Evolutionary conservation across 805 yeast species (phyloP).

Genomic region (Yarrowia divulgata): DNA sequence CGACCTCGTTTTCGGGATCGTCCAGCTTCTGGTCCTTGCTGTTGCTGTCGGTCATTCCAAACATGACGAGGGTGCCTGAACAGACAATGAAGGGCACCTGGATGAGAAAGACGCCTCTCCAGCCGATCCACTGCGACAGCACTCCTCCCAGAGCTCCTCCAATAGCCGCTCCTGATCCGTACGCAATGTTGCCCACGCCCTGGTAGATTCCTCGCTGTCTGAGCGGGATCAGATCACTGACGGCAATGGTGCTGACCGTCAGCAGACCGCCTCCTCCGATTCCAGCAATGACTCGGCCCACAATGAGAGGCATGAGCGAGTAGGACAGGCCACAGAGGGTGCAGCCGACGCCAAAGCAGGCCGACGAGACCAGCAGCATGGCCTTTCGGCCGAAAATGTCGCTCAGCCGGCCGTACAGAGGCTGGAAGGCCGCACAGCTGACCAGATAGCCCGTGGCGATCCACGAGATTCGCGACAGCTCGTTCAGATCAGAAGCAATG

Average conservation of each 20-base stretch:
- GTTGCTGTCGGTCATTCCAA: slow-evolving; percentile 41
- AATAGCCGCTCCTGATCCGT: slow-evolving; percentile 75
- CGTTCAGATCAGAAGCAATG: slow-evolving; percentile 66
- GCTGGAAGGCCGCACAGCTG: slow-evolving; percentile 77
- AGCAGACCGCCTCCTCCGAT: slow-evolving; percentile 92
- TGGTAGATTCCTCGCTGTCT: slow-evolving; percentile 82
- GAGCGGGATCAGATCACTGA: slow-evolving; percentile 77
- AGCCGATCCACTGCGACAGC: slow-evolving; percentile 61
- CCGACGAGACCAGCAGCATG: slow-evolving; percentile 54
- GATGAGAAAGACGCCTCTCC: slow-evolving; percentile 61
- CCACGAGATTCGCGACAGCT: slow-evolving; percentile 64
- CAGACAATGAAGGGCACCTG: slow-evolving; percentile 55
- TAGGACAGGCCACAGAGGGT: slow-evolving; percentile 60
- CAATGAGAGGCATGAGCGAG: slow-evolving; percentile 65
- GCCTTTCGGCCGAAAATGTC: slow-evolving; percentile 59
- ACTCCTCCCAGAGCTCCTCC: slow-evolving; percentile 70
- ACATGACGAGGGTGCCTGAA: slow-evolving; percentile 50
- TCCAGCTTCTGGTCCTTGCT: slow-evolving; percentile 41
- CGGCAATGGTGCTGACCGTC: slow-evolving; percentile 74
- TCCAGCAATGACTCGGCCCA: slow-evolving; percentile 81
- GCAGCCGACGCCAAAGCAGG: slow-evolving; percentile 58
- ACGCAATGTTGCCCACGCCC: slow-evolving; percentile 79
- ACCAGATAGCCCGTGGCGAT: slow-evolving; percentile 74
- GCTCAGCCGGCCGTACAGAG: slow-evolving; percentile 71
- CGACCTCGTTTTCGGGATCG: neutral